A percentile compares a stretch with the other conserved stretches of the same genome.
phyloP scores from a whole-genome alignment of 75 land plant species.

The Isoetes taiwanensis region DNA sequence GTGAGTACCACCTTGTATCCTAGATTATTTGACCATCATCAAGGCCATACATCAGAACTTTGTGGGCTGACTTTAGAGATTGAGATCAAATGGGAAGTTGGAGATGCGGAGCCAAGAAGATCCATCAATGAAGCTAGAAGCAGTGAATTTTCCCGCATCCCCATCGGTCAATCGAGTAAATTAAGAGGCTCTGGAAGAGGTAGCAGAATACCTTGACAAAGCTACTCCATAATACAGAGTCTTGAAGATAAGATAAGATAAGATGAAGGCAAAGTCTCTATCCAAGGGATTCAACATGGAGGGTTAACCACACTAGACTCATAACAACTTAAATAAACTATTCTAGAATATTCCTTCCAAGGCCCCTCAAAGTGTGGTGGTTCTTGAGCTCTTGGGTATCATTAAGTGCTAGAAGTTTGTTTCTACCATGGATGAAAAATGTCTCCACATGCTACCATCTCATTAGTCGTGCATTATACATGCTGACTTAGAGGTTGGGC shows the following conservation, averaged over 20 bases:
- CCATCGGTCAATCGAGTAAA: too few relatives aligned
- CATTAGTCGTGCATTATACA: too few relatives aligned
- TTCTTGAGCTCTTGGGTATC: too few relatives aligned
- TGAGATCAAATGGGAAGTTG: conserved; percentile 25
- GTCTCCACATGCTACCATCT: too few relatives aligned
- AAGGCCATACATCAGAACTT: too few relatives aligned
- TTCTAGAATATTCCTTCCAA: conserved; percentile 39
- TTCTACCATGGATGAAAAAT: too few relatives aligned
- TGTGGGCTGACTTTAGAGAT: too few relatives aligned
- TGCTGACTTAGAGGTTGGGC: too few relatives aligned
- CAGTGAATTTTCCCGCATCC: conserved; percentile 33
- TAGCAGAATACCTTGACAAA: conserved; percentile 42
- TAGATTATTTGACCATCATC: too few relatives aligned
- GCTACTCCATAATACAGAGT: conserved; percentile 62
- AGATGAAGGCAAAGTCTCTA: conserved; percentile 31
- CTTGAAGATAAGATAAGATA: too few relatives aligned
- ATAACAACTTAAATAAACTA: conserved; percentile 28
- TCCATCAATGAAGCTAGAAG: conserved; percentile 27
- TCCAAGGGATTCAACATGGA: conserved; percentile 68
- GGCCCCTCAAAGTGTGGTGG: conserved; percentile 43
- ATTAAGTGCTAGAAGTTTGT: too few relatives aligned
- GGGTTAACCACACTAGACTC: conserved; percentile 38
- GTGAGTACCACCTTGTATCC: too few relatives aligned
- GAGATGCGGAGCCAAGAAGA: conserved; percentile 30
- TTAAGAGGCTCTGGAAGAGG: conserved; percentile 41